These are phyloP conservation scores for Ogataea saltuana DNA, from an alignment of 805 yeast species.

Conservation along the genomic window DNA sequence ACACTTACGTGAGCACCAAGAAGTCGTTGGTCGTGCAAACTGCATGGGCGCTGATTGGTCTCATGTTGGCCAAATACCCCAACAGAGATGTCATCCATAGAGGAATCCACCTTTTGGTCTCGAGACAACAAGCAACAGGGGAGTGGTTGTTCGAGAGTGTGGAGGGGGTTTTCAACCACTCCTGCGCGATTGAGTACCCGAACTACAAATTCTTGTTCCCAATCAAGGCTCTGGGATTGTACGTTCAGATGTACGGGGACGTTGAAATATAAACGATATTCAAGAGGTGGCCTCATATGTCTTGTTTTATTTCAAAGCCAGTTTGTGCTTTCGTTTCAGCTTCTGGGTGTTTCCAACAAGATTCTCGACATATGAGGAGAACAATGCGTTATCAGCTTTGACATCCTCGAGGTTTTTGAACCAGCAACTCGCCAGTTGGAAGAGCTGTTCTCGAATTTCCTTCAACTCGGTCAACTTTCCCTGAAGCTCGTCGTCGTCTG, in stretches of 20 bases:
- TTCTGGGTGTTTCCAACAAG: conserved; percentile 89
- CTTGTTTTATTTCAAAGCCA: conserved; percentile 1
- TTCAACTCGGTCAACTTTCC: conserved; percentile 41
- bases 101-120: conserved; percentile 65
- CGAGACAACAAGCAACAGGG: conserved; percentile 70
- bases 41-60: conserved; percentile 86
- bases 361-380: conserved; percentile 86
- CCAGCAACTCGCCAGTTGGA: conserved; percentile 45
- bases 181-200: conserved; percentile 91
- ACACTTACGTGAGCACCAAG: conserved; percentile 62
- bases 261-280: conserved; percentile 3
- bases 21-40: conserved; percentile 81
- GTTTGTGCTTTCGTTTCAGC: conserved; percentile 46
- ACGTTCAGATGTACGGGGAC: conserved; percentile 27
- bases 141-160: conserved; percentile 83
- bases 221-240: conserved; percentile 89
- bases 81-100: conserved; percentile 55
- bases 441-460: conserved; percentile 40
- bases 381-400: conserved; percentile 67
- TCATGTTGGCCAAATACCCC: conserved; percentile 81
- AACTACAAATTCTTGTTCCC: conserved; percentile 88
- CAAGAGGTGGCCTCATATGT: too few relatives aligned
- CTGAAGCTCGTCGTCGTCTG: conserved; percentile 36
- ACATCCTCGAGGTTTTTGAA: conserved; percentile 48
- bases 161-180: conserved; percentile 96